Base-by-base conservation (phyloP, 2,329 filamentous ascomycete species). In the Chlorencoelia australis region DNA sequence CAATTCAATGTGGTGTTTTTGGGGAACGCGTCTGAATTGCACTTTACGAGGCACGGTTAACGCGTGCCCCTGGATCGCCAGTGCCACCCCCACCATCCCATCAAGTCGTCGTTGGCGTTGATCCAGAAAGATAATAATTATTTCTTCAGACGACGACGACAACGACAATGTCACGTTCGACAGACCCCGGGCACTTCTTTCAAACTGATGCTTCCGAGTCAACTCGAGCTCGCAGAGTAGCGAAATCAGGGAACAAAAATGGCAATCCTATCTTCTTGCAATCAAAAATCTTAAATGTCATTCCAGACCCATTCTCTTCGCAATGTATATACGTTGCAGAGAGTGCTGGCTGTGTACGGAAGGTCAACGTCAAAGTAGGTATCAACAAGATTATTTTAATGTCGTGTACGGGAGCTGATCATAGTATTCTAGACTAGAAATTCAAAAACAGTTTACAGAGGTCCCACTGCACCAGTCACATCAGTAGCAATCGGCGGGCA, bases 141-240 rank as follows among this genome's bases (percentile, higher is more conserved):
- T n/a, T n/a, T n/a, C n/a, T n/a, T n/a, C n/a, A n/a, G n/a, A n/a
- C n/a, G n/a, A n/a, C n/a, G n/a, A n/a, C n/a, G n/a, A n/a, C 24
- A 1, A 13, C 32, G 30, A 39, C 41, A 43, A 79, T 74, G 67
- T 81, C 82, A 59, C 71, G 75, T 45, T 82, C 82, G 18, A 71
- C 73, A 33, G 75, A 94, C 54, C 71, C 79, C 34, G 79, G 82
- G 19, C 76, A 91, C 55, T 96, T 93, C 66, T 96, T 96, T 56
- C 84, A 95, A 61, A 93, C 87, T 19, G 82, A 88, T 41, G 54
- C 55, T 13, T 53, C 54, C 14, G 55, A 53, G 41, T 41, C 43
- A 27, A 43, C 45, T 36, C 54, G 71, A 64, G 50, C 53, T 14
- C 55, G 87, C 45, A 85, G 83, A 57, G 75, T 77, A 15, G 73